A percentile compares a stretch with the other conserved stretches of the same genome.
phyloP scores from a whole-genome alignment of 2,329 filamentous ascomycete genomes.

The Exophiala sideris region DNA sequence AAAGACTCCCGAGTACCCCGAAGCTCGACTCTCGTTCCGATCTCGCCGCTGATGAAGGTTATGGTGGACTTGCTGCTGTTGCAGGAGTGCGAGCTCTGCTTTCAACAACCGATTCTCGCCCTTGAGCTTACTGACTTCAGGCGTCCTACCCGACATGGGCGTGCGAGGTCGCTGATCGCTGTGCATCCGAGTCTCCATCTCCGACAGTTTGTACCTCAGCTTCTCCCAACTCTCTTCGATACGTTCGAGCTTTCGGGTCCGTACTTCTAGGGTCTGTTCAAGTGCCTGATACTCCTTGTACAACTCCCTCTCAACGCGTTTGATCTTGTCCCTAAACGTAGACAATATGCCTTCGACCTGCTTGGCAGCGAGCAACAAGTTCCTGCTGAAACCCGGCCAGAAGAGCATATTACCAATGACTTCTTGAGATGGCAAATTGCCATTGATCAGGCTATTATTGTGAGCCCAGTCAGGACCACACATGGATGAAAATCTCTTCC shows the following conservation, averaged over 20 bases:
- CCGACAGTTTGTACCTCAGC: slow-evolving; percentile 36
- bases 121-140: slow-evolving; percentile 58
- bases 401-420: slow-evolving; percentile 77
- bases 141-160: slow-evolving; percentile 33
- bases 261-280: slow-evolving; percentile 73
- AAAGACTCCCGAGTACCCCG: slow-evolving; percentile 22
- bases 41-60: slow-evolving; percentile 22
- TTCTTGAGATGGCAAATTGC: slow-evolving; percentile 79
- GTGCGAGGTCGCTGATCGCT: slow-evolving; percentile 14
- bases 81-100: slow-evolving; percentile 65
- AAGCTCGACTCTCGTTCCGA: slow-evolving; percentile 24
- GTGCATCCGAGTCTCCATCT: slow-evolving; percentile 22
- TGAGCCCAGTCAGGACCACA: slow-evolving; percentile 93
- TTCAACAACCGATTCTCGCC: slow-evolving; percentile 60
- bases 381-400: slow-evolving; percentile 79
- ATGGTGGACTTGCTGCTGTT: slow-evolving; percentile 32
- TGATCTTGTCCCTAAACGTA: slow-evolving; percentile 75
- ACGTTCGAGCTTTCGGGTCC: slow-evolving; percentile 80
- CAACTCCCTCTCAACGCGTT: slow-evolving; percentile 82
- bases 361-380: slow-evolving; percentile 81
- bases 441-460: slow-evolving; percentile 82
- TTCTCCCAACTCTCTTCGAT: slow-evolving; percentile 77
- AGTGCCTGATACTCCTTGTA: slow-evolving; percentile 85
- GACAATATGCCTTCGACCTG: slow-evolving; percentile 77
- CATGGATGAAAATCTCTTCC: slow-evolving; percentile 80